Conservation (phyloP, 2,329 filamentous ascomycete genomes). For the Colletotrichum phormii region DNA sequence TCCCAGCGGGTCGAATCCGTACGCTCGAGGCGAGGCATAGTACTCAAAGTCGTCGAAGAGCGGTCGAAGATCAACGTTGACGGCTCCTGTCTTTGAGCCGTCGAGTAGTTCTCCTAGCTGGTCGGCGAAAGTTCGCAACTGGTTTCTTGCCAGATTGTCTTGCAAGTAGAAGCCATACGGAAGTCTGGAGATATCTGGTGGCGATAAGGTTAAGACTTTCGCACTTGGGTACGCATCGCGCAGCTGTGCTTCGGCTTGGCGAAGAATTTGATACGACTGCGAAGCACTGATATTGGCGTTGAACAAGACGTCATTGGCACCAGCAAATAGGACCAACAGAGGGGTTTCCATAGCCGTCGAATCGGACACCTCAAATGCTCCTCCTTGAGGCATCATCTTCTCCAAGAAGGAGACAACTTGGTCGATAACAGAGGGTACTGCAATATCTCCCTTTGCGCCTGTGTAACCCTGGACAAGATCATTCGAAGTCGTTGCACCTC, state of each 20-base stretch:
- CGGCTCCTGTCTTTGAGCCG: not conserved
- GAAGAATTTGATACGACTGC: slow-evolving; percentile 18
- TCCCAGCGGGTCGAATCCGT: slow-evolving; percentile 20
- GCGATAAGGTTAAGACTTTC: slow-evolving; percentile 13
- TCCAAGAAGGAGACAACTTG: slow-evolving; percentile 16
- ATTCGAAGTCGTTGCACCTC: slow-evolving; percentile 31
- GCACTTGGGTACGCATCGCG: not conserved
- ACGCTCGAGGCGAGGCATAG: slow-evolving; percentile 12
- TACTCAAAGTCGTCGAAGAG: slow-evolving; percentile 32
- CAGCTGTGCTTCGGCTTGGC: not conserved
- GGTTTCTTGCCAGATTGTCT: not conserved
- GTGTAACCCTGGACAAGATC: slow-evolving; percentile 22
- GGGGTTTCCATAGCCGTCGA: slow-evolving; percentile 8
- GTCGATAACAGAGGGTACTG: slow-evolving; percentile 21
- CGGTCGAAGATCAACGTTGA: slow-evolving; percentile 10
- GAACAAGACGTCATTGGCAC: slow-evolving; percentile 27
- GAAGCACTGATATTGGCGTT: slow-evolving; percentile 30
- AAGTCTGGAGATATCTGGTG: slow-evolving; percentile 18
- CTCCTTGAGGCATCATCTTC: slow-evolving; percentile 6
- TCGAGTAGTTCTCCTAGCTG: slow-evolving; percentile 1
- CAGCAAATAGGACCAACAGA: slow-evolving; percentile 13
- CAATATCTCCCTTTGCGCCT: slow-evolving; percentile 17
- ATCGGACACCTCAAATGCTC: not conserved
- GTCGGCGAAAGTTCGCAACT: not conserved
- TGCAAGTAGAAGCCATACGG: slow-evolving; percentile 24